phyloP scores from a whole-genome alignment of 2,329 filamentous ascomycete genomes.

The Cordyceps tenuipes region DNA sequence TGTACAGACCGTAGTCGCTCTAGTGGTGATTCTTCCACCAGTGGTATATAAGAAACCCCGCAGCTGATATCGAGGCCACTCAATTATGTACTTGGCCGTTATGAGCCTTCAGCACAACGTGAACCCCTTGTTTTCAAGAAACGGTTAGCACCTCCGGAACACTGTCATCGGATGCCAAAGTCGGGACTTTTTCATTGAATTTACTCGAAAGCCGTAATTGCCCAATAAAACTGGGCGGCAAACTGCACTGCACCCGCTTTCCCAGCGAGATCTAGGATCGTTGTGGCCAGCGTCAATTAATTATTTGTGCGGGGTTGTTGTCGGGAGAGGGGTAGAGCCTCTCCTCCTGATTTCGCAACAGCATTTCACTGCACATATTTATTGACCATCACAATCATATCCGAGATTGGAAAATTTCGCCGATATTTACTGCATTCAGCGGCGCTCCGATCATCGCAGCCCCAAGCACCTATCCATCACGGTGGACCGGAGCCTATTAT shows the following conservation, averaged over 20 bases:
- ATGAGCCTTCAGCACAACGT: not conserved
- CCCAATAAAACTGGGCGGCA: no score
- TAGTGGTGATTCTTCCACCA: not conserved
- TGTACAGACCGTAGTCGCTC: not conserved
- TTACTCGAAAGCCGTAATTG: no score
- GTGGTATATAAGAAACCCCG: not conserved
- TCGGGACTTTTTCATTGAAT: not conserved
- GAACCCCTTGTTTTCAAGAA: not conserved
- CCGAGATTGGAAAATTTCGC: not conserved
- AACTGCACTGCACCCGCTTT: not conserved
- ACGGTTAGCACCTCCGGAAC: not conserved
- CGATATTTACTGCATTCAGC: not conserved
- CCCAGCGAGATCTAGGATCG: not conserved
- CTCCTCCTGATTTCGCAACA: not conserved
- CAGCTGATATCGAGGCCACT: not conserved
- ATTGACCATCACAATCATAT: not conserved
- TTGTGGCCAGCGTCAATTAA: not conserved
- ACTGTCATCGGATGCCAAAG: not conserved
- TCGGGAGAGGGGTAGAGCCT: not conserved
- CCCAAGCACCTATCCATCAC: not conserved
- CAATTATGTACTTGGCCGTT: not conserved
- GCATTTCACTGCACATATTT: not conserved
- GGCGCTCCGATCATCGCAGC: not conserved
- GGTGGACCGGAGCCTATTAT: conserved; percentile 4
- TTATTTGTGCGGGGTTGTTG: conserved; percentile 1